phyloP scores from a whole-genome alignment of 345 rosid genomes.

The Bruguiera sexangula region DNA sequence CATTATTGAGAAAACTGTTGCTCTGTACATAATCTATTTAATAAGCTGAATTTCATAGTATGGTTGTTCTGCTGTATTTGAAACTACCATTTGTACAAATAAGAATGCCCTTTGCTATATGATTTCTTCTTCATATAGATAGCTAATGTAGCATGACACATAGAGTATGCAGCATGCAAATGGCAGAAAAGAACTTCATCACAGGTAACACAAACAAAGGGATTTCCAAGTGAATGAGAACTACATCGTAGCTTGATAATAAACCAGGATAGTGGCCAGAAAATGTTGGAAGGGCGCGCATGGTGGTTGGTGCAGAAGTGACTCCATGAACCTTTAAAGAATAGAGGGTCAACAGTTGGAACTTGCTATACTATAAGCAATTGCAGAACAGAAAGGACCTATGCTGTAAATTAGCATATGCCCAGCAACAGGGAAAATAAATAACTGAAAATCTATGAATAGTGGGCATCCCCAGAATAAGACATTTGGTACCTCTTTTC shows the following conservation, averaged over 20 bases:
- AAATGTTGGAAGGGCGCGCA: constrained; percentile 21
- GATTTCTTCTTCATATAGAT: no score
- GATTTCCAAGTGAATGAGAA: not conserved
- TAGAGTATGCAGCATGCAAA: no score
- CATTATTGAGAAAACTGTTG: no score
- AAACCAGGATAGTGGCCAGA: constrained; percentile 28
- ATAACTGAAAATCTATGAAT: no score
- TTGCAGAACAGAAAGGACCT: not conserved
- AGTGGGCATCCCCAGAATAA: not conserved
- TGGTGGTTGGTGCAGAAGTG: constrained; percentile 15
- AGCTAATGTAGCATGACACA: no score
- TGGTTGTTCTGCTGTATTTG: not conserved
- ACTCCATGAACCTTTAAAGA: constrained; percentile 30
- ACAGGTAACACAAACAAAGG: not conserved
- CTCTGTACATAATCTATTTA: no score
- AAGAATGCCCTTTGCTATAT: no score
- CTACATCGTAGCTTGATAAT: constrained; percentile 37
- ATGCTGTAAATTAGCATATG: not conserved
- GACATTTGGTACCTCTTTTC: constrained; percentile 13
- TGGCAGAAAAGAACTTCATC: no score
- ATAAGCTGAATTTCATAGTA: no score
- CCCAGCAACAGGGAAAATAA: not conserved
- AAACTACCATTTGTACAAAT: not conserved
- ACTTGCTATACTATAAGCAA: not conserved
- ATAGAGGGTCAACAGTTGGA: constrained; percentile 1